A percentile compares a stretch with the other conserved stretches of the same genome.
phyloP scores from a whole-genome alignment of 371 early-diverging fungal species.

The Mucor plumbeus region DNA sequence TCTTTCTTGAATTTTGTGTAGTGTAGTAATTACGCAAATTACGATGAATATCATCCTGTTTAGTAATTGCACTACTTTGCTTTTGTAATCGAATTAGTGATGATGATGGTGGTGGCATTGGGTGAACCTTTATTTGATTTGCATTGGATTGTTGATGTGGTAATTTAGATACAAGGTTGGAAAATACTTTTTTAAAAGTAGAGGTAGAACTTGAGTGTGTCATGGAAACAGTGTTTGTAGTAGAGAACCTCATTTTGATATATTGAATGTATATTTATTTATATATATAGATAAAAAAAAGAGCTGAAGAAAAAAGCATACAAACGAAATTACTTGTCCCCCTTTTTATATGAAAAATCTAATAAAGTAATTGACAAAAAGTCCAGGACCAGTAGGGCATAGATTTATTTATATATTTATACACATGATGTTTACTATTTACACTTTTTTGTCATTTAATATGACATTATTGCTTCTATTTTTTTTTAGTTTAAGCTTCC shows the following conservation, averaged over 20 bases:
- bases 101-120: not conserved
- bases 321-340: not conserved
- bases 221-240: conserved; percentile 5
- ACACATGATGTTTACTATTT: conserved; percentile 10
- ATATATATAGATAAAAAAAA: not conserved
- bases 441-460: conserved; percentile 6
- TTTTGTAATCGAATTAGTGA: not conserved
- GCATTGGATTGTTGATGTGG: conserved; percentile 17
- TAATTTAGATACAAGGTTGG: conserved; percentile 13
- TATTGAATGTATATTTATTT: no score
- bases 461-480: conserved; percentile 4
- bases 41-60: conserved; percentile 19
- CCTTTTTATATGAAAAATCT: conserved; percentile 9
- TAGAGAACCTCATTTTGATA: conserved; percentile 22
- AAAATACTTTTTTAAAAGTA: conserved; percentile 18
- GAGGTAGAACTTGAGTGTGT: not conserved
- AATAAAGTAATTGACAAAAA: conserved; percentile 25
- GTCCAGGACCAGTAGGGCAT: conserved; percentile 8
- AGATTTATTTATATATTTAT: conserved; percentile 6
- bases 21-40: conserved; percentile 22
- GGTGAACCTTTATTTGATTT: not conserved
- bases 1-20: conserved; percentile 4
- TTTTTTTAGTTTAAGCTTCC: conserved; percentile 39
- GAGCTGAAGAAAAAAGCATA: not conserved
- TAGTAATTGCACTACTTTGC: conserved; percentile 7